These are phyloP conservation scores for Helotiales sp. DNA, from an alignment of 2,329 filamentous ascomycete species.

Conservation along the genomic window DNA sequence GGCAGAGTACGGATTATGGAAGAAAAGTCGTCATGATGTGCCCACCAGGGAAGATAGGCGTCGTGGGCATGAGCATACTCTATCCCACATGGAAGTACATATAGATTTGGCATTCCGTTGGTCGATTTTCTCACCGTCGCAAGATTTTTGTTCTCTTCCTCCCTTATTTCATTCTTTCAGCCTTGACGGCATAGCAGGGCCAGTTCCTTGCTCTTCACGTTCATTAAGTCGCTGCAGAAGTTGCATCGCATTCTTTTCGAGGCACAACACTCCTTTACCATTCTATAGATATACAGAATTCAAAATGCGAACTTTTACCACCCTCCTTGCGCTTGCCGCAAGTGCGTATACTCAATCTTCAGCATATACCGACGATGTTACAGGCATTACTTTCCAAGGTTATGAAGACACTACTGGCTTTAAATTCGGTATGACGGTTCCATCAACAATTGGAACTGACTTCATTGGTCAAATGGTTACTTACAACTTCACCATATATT, in stretches of 20 bases:
- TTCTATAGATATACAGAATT: background rate
- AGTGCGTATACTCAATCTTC: slow-evolving; percentile 21
- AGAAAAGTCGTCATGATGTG: slow-evolving; percentile 4
- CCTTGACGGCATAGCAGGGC: slow-evolving; percentile 15
- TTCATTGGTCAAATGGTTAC: slow-evolving; percentile 56
- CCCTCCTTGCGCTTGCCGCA: slow-evolving; percentile 8
- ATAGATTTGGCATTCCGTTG: background rate
- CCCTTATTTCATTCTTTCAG: slow-evolving; percentile 4
- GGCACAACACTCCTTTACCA: background rate
- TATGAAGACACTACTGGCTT: slow-evolving; percentile 41
- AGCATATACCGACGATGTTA: slow-evolving; percentile 43
- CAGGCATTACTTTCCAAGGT: slow-evolving; percentile 47
- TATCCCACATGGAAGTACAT: slow-evolving; percentile 1
- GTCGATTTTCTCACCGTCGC: background rate
- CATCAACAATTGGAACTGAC: slow-evolving; percentile 48
- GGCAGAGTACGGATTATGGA: slow-evolving; percentile 6
- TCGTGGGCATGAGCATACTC: background rate
- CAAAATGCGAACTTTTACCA: slow-evolving; percentile 2
- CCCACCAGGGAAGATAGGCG: background rate
- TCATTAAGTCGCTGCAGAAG: background rate
- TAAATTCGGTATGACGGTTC: slow-evolving; percentile 51
- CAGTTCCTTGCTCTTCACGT: slow-evolving; percentile 9
- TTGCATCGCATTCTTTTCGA: background rate
- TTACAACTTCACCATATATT: no score
- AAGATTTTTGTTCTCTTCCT: slow-evolving; percentile 6